A percentile compares a stretch with the other conserved stretches of the same genome.
These are phyloP conservation scores for Microsporum ferrugineum DNA, from an alignment of 2,329 filamentous ascomycete genomes.

Conservation along the genomic window DNA sequence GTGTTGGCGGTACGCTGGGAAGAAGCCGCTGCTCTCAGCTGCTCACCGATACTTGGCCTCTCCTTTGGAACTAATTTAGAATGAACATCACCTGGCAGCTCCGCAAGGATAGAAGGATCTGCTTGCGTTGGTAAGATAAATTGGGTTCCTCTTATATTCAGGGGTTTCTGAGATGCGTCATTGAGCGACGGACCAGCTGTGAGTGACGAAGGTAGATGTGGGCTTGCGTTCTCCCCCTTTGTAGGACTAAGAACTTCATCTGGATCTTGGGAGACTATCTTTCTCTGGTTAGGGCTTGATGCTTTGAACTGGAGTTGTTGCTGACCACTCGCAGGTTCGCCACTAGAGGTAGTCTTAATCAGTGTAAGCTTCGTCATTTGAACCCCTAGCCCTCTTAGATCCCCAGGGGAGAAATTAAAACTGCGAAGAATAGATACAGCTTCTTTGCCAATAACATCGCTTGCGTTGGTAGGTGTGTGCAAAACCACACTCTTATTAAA, in stretches of 20 bases:
- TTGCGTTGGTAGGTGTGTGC: constrained; percentile 70
- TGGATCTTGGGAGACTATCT: constrained; percentile 28
- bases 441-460: constrained; percentile 62
- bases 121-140: constrained; percentile 76
- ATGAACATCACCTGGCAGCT: constrained; percentile 73
- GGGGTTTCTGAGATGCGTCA: constrained; percentile 43
- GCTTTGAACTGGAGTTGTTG: constrained; percentile 60
- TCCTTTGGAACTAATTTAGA: constrained; percentile 53
- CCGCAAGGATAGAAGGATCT: constrained; percentile 69
- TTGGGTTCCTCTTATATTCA: constrained; percentile 78
- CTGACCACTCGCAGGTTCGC: constrained; percentile 56
- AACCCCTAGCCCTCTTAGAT: constrained; percentile 82
- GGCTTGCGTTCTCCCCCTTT: constrained; percentile 22
- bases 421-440: constrained; percentile 72
- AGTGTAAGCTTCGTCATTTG: constrained; percentile 89
- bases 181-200: constrained; percentile 24
- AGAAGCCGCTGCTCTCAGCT: neutral
- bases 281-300: constrained; percentile 17
- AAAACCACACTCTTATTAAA: constrained; percentile 81
- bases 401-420: constrained; percentile 76
- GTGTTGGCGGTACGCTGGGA: neutral
- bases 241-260: constrained; percentile 39
- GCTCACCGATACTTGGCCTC: neutral
- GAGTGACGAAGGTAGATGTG: constrained; percentile 20
- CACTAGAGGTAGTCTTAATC: constrained; percentile 46